Evolutionary conservation across 768 basidiomycete species (phyloP).

Genomic region (Grammothele lineata): DNA sequence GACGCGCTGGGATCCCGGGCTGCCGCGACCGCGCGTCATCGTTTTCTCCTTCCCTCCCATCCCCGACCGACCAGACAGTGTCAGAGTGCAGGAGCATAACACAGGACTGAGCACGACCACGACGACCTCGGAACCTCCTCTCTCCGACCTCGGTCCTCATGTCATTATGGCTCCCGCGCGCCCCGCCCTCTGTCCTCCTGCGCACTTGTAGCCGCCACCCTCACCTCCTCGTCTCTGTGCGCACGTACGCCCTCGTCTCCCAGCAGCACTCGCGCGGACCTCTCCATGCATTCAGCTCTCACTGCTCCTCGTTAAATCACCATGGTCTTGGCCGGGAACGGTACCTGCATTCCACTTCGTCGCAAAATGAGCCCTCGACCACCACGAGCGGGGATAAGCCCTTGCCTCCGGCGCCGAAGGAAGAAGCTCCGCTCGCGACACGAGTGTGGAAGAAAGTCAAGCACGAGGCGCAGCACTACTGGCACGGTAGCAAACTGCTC

Average conservation of each 20-base stretch:
- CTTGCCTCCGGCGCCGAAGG: constrained; percentile 37
- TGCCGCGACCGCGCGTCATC: constrained; percentile 18
- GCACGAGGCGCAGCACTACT: constrained; percentile 94
- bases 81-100: not conserved
- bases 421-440: constrained; percentile 43
- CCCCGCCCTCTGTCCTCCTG: constrained; percentile 38
- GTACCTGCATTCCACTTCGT: constrained; percentile 12
- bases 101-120: not conserved
- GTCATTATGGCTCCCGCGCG: constrained; percentile 76
- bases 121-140: not conserved
- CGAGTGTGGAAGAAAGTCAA: constrained; percentile 91
- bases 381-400: constrained; percentile 34
- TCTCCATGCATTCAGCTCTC: constrained; percentile 2
- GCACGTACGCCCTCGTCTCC: constrained; percentile 12
- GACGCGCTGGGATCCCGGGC: not conserved
- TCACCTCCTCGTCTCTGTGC: constrained; percentile 14
- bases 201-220: constrained; percentile 31
- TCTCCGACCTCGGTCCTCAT: constrained; percentile 32
- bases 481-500: constrained; percentile 92
- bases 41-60: not conserved
- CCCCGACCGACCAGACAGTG: not conserved
- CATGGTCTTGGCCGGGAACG: not conserved
- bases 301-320: not conserved
- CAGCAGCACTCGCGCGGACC: constrained; percentile 12
- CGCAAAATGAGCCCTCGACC: constrained; percentile 17